Percentiles rank a stretch among this genome's conserved stretches.
phyloP scores from a whole-genome alignment of 2,329 filamentous ascomycete genomes.

The Escovopsis sp. region DNA sequence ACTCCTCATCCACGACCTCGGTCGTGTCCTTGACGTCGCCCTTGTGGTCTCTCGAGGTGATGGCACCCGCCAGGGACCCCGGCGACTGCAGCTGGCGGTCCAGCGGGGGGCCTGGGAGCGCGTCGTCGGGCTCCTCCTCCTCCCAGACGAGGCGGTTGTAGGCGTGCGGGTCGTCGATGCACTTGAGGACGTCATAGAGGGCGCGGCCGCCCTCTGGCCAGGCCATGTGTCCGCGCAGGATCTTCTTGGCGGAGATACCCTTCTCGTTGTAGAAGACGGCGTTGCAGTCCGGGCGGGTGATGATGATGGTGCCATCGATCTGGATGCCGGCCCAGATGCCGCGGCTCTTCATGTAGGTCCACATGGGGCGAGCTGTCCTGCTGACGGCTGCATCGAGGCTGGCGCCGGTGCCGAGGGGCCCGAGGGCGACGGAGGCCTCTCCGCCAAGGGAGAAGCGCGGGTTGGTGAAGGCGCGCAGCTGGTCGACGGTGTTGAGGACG shows the following conservation, averaged over 20 bases:
- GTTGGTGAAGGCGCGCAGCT: slow-evolving; percentile 52
- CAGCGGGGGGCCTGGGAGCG: neutral
- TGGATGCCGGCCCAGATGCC: slow-evolving; percentile 69
- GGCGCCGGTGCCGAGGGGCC: slow-evolving; percentile 44
- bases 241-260: slow-evolving; percentile 21
- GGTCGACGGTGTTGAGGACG: slow-evolving; percentile 55
- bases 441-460: slow-evolving; percentile 53
- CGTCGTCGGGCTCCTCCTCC: too few relatives aligned
- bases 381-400: slow-evolving; percentile 29
- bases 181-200: slow-evolving; percentile 24
- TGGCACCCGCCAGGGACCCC: too few relatives aligned
- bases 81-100: neutral
- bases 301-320: slow-evolving; percentile 65
- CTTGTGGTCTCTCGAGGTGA: too few relatives aligned
- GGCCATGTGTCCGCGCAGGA: slow-evolving; percentile 22
- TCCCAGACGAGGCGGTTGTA: slow-evolving; percentile 8
- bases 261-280: slow-evolving; percentile 57
- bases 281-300: slow-evolving; percentile 65
- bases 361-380: slow-evolving; percentile 43
- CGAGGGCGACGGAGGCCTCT: slow-evolving; percentile 52
- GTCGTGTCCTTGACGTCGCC: too few relatives aligned
- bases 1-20: too few relatives aligned
- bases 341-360: slow-evolving; percentile 69
- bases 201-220: slow-evolving; percentile 25
- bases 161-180: slow-evolving; percentile 19